phyloP scores from a whole-genome alignment of 1,284 basidiomycete genomes.

The Ustilago trichophora region DNA sequence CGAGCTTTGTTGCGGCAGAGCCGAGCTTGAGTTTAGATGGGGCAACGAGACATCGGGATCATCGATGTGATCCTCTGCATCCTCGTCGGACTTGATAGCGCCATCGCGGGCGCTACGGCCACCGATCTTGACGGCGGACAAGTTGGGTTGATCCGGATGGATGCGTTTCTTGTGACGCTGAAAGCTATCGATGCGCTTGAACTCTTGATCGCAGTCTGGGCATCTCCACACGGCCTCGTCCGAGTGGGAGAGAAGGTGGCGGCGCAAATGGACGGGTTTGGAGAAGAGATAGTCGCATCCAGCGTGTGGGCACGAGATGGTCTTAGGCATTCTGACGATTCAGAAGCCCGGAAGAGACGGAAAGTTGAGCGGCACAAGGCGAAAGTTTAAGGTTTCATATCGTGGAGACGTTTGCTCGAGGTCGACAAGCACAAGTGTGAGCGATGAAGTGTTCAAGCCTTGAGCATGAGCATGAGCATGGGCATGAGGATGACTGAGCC shows the following conservation, averaged over 20 bases:
- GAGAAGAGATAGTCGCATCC: conserved; percentile 42
- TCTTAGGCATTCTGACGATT: conserved; percentile 36
- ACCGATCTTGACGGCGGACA: conserved; percentile 26
- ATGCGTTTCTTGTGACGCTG: conserved; percentile 48
- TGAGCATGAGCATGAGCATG: too few species aligned
- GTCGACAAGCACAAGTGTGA: too few species aligned
- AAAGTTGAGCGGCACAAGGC: not conserved
- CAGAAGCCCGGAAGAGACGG: too few species aligned
- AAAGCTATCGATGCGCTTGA: conserved; percentile 51
- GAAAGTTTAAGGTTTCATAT: not conserved
- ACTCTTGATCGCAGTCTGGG: conserved; percentile 37
- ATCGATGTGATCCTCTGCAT: conserved; percentile 17
- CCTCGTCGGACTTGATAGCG: conserved; percentile 12
- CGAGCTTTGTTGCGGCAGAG: too few species aligned
- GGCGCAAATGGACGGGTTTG: conserved; percentile 44
- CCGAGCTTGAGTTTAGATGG: not conserved
- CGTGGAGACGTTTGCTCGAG: too few species aligned
- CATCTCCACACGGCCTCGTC: conserved; percentile 36
- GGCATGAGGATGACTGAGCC: too few species aligned
- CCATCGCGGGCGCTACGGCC: not conserved
- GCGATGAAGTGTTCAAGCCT: too few species aligned
- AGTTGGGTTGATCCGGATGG: conserved; percentile 27
- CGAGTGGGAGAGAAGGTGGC: conserved; percentile 44
- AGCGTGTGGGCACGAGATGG: conserved; percentile 39
- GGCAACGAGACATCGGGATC: conserved; percentile 3